phyloP scores from a whole-genome alignment of 371 early-diverging fungal species.

The Aphelidium insulamus region DNA sequence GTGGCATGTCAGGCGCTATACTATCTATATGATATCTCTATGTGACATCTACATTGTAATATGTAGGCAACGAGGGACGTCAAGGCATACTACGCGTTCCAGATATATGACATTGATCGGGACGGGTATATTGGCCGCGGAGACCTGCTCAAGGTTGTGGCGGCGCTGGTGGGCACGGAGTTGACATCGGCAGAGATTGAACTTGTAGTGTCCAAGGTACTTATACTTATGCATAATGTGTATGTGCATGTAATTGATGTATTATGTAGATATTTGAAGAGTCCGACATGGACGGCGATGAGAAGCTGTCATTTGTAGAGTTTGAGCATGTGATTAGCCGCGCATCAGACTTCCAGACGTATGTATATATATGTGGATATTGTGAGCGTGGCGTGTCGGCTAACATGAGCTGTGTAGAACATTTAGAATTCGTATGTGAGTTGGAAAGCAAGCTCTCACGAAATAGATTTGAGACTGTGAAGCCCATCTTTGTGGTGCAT shows the following conservation, averaged over 20 bases:
- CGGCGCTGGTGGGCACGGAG: not conserved
- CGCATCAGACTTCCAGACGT: slow-evolving; percentile 3
- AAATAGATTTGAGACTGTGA: too few species aligned
- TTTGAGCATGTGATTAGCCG: slow-evolving; percentile 5
- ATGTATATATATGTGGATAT: too few species aligned
- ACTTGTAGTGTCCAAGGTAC: not conserved
- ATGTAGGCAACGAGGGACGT: slow-evolving; percentile 4
- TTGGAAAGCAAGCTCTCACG: too few species aligned
- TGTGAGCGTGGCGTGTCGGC: too few species aligned
- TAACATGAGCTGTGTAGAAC: too few species aligned
- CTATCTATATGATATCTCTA: too few species aligned
- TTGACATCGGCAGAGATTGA: slow-evolving; percentile 2
- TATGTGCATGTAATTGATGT: too few species aligned
- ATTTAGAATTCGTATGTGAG: too few species aligned
- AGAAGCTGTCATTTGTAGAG: slow-evolving; percentile 2
- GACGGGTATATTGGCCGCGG: slow-evolving; percentile 1
- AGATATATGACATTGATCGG: slow-evolving; percentile 4
- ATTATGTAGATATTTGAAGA: slow-evolving; percentile 1
- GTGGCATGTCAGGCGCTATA: too few species aligned
- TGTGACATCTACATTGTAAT: too few species aligned
- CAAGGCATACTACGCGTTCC: slow-evolving; percentile 5
- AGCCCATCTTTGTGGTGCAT: too few species aligned
- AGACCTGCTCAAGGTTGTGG: slow-evolving; percentile 1
- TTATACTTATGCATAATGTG: not conserved
- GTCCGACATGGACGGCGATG: slow-evolving; percentile 5